Base-by-base conservation (phyloP, 257 asterid genomes). In the Solanum rostratum region DNA sequence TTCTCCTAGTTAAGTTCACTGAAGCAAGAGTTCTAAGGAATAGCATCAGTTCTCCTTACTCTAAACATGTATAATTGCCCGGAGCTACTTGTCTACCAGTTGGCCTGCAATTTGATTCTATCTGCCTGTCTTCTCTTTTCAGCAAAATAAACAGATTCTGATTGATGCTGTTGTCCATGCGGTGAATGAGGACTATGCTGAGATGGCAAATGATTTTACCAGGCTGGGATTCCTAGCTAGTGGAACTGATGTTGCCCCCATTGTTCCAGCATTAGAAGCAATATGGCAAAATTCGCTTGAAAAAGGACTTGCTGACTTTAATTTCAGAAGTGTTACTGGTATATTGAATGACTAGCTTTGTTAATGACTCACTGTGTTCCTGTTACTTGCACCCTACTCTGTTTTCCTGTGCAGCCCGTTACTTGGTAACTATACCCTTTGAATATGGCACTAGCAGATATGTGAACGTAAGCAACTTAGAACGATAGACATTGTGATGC, bases 111-210 rank as follows among this genome's bases (percentile, higher is more conserved):
- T 49, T 76, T 76, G 82, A 50, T 50, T 76, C 62, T 49, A 4
- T 76, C 63, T 27, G 27, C 22, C 16, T 49, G 27, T 76, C 82
- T 53, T 52, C 87, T 52, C 52, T 86, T 86, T 90, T 84, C 97
- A 97, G 99, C 98, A 92, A 95, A 97, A 97, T 90, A 97, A 97
- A 88, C 97, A 97, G 88, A 95, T 97, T 84, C 89, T 97, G 89
- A 97, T 97, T 65, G 98, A 97, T 88, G 99, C 99, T 86, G 98
- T 97, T 86, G 99, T 95, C 86, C 99, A 97, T 91, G 99, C 99
- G 88, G 98, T 97, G 82, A 97, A 97, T 91, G 99, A 97, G 90
- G 99, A 97, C 89, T 97, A 97, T 84, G 93, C 88, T 86, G 99
- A 97, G 97, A 97, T 97, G 99, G 99, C 99, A 86, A 94, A 97